A percentile compares a stretch with the other conserved stretches of the same genome.
Evolutionary conservation across 2,329 filamentous ascomycete species (phyloP).

Genomic region (Xylariaceae sp.): DNA sequence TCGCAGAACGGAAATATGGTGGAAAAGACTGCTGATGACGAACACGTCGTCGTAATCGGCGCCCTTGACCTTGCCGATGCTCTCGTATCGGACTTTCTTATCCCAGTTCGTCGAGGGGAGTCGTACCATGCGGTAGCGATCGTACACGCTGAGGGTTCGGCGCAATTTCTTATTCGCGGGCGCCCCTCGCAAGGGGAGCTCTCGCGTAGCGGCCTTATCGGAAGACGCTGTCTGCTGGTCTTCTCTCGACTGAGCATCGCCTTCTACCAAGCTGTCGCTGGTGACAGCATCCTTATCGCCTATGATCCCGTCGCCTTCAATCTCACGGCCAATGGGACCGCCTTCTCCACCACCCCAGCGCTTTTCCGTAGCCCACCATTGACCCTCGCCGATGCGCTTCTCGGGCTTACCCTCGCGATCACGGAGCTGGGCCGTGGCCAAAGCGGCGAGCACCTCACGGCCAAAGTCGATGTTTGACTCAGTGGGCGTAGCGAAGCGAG

Average conservation of each 20-base stretch:
- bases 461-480: conserved; percentile 60
- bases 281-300: conserved; percentile 41
- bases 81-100: conserved; percentile 51
- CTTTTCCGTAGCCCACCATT: conserved; percentile 57
- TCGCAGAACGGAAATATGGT: conserved; percentile 55
- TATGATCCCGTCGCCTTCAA: conserved; percentile 42
- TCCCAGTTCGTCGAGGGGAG: conserved; percentile 57
- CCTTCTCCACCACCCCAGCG: conserved; percentile 60
- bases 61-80: conserved; percentile 48
- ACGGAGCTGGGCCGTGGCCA: conserved; percentile 60
- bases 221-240: background rate
- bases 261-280: background rate
- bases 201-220: background rate
- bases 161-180: conserved; percentile 44
- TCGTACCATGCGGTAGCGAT: conserved; percentile 58
- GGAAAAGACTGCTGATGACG: conserved; percentile 55
- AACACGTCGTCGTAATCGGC: conserved; percentile 56
- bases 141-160: conserved; percentile 54
- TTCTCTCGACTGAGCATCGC: background rate
- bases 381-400: conserved; percentile 50
- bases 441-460: conserved; percentile 54
- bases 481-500: conserved; percentile 42
- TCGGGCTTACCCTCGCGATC: conserved; percentile 53
- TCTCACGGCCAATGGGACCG: conserved; percentile 58
- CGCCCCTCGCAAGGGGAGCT: conserved; percentile 27